Base-by-base conservation (phyloP, 345 rosid genomes). In the Bruguiera sexangula region DNA sequence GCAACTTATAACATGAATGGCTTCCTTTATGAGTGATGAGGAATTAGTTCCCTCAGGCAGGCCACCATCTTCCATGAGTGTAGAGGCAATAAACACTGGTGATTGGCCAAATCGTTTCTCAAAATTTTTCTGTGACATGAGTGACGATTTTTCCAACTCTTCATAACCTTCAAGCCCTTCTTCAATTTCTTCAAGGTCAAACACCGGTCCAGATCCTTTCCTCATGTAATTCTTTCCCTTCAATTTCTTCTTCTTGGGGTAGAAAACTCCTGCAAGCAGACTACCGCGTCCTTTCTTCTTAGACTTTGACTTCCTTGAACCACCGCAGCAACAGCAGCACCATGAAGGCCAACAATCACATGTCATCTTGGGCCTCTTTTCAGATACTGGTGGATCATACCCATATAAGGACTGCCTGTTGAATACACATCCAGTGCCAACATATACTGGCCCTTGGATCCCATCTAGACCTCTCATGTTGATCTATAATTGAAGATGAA, bases 321-420 rank as follows among this genome's bases (percentile, higher is more conserved):
- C 90, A 62, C 93, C 85, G 75, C 89, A 95, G 84, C 96, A 91
- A 73, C 95, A 91, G 78, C 91, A 88, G 68, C 96, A 81, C 96
- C 96, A 95, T 69, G 96, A 86, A 67, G 97, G 99, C 89, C 86
- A 91, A 84, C 97, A 91, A 66, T 94, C 98, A 52, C 99, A 95
- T n/a, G 97, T 92, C 96, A 92, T 89, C 82, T 90, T 91, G 6
- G 90, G 93, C 11, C 96, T 73, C 83, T 94, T 91, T 72, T 95
- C 87, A 0, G 96, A 95, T 34, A 83, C 89, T 3, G 96, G 96
- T 5, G 97, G 99, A 66, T 95, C 96, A 69, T 95, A 95, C 48
- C 99, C 96, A 63, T 95, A 95, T 81, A 95, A 50, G 57, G 99
- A 95, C 79, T 87, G 96, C 78, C 96, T 79, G 67, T 95, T 90